phyloP scores from a whole-genome alignment of 306 rosid species.

The Medicago lupulina region DNA sequence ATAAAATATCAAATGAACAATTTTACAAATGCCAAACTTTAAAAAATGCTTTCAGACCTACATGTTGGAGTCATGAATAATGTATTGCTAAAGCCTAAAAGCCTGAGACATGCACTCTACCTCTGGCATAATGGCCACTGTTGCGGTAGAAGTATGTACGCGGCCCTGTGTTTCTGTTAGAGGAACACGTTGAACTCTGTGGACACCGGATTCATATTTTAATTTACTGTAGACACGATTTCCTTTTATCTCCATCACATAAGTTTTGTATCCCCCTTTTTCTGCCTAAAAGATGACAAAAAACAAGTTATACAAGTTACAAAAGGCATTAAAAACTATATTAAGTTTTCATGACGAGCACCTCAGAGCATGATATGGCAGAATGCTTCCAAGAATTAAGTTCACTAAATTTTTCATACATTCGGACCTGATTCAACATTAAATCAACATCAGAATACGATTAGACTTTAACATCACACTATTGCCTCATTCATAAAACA shows the following conservation, averaged over 20 bases:
- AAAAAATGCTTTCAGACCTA: slow-evolving; percentile 30
- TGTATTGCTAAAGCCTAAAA: slow-evolving; percentile 31
- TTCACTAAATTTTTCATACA: slow-evolving; percentile 93
- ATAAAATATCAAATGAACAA: slow-evolving; percentile 41
- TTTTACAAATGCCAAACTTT: slow-evolving; percentile 24
- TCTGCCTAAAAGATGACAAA: slow-evolving; percentile 69
- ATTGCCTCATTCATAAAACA: slow-evolving; percentile 36
- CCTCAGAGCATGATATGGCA: slow-evolving; percentile 76
- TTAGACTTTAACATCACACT: slow-evolving; percentile 35
- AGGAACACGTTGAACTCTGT: slow-evolving; percentile 98
- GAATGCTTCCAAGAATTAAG: slow-evolving; percentile 78
- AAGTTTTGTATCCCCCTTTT: slow-evolving; percentile 95
- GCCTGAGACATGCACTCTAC: slow-evolving; percentile 53
- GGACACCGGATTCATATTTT: slow-evolving; percentile 97
- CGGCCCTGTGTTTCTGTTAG: slow-evolving; percentile 97
- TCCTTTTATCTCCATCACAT: slow-evolving; percentile 96
- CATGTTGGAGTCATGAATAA: slow-evolving; percentile 26
- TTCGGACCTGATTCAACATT: slow-evolving; percentile 73
- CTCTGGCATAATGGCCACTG: slow-evolving; percentile 99
- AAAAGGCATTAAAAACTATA: slow-evolving; percentile 31
- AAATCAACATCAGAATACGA: slow-evolving; percentile 39
- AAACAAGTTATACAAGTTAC: slow-evolving; percentile 37
- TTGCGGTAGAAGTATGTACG: slow-evolving; percentile 97
- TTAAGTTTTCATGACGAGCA: slow-evolving; percentile 41
- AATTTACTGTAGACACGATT: slow-evolving; percentile 89